These are phyloP conservation scores for Epichloe coenophiala DNA, from an alignment of 2,329 filamentous ascomycete species.

Conservation along the genomic window DNA sequence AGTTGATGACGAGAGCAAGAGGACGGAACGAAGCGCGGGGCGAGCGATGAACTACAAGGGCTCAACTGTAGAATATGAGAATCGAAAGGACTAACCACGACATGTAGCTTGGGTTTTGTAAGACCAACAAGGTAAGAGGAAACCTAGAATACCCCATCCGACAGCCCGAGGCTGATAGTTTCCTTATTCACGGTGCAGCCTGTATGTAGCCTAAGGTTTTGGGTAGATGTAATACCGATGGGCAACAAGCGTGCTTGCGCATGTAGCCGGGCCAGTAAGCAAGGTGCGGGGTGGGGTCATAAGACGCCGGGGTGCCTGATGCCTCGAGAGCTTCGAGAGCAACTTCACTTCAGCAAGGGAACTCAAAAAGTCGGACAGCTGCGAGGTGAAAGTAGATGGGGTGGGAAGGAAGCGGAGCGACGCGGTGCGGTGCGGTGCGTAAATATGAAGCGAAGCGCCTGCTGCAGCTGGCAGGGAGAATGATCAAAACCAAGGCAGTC, in stretches of 20 bases:
- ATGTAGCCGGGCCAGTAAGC: neutral
- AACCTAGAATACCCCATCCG: neutral
- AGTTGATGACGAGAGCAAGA: constrained; percentile 1
- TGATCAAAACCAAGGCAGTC: neutral
- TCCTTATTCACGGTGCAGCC: neutral
- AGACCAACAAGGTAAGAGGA: neutral
- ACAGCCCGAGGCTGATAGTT: constrained; percentile 1
- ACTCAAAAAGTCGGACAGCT: too few species aligned
- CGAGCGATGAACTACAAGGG: neutral
- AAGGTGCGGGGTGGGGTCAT: neutral
- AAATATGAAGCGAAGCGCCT: too few species aligned
- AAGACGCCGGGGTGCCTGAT: neutral
- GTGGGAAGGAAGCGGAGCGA: too few species aligned
- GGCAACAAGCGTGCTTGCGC: neutral
- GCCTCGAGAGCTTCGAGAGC: too few species aligned
- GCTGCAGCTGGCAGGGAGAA: neutral
- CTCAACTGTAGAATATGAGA: constrained; percentile 3
- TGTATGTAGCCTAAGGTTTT: constrained; percentile 1
- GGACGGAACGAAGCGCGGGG: neutral
- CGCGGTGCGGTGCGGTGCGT: too few species aligned
- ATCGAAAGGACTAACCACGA: constrained; percentile 3
- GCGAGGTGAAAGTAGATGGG: too few species aligned
- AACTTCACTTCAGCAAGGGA: too few species aligned
- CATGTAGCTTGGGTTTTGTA: constrained; percentile 1
- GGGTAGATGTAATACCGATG: neutral